Evolutionary conservation across 495 filamentous ascomycete genomes (phyloP), one percentile per base, ranked within the genome.

Genomic region (Diplogelasinospora grovesii): DNA sequence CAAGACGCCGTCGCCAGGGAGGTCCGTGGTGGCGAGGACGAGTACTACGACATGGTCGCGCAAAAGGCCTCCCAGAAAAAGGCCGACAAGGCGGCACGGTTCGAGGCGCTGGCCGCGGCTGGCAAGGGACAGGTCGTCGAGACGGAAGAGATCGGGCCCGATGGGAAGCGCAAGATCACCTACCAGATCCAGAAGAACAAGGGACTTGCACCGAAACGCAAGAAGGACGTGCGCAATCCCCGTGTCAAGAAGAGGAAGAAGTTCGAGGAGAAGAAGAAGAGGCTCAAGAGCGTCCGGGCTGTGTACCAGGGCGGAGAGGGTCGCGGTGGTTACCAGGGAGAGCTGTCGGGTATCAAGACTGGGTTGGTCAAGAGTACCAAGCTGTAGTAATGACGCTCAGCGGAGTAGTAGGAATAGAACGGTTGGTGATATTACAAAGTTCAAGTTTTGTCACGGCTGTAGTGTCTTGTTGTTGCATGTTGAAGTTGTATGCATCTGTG

Each of bases 141-240:
- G 39, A 69, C 71, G n/a, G 78, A 81, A 48, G 62, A 68, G 46
- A 50, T 89, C 32, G 70, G 70, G 15, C 66, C 74, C 9, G 86
- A 90, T 51, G 89, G 87, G 36, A 94, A 94, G 69, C 74, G 93
- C 32, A 82, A 83, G 53, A 92, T 97, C 61, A 80, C 75, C 5
- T 97, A 94, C 65, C 74, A 79, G 58, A 97, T 98, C 57, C 72
- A 88, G 73, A 95, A 95, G 78, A 98, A 98, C 63, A 95, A 95
- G 73, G 92, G 93, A 22, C 69, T 98, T 48, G 79, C 85, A 49
- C 85, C 89, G 36, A 77, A 84, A 56, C 73, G 92, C 37, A 93
- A 80, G 75, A 96, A 97, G 76, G 86, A 92, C 39, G 79, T 85
- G 33, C 73, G 92, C 45, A 98, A 98, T 65, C 92, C 93, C 10